Conservation (phyloP, 352 stramenopile genomes). For the Pythium rhizo-oryzae region DNA sequence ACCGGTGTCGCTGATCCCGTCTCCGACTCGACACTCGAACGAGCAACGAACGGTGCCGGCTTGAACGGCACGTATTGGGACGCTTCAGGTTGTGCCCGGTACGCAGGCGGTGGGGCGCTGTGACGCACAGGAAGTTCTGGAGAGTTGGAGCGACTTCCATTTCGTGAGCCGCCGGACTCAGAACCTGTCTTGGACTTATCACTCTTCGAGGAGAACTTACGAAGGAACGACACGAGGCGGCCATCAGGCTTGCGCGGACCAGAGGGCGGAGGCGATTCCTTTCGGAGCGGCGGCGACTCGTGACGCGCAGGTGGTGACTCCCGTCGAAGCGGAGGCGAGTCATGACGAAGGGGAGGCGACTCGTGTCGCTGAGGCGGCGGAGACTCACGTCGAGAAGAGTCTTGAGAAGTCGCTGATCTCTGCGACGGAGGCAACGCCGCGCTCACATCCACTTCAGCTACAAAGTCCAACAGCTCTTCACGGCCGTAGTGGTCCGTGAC, state of each 20-base stretch:
- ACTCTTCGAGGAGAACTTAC: conserved; percentile 29
- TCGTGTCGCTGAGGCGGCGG: background rate
- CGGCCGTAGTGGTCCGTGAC: conserved; percentile 33
- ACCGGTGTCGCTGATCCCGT: conserved; percentile 16
- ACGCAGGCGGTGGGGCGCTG: conserved; percentile 12
- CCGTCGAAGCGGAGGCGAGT: conserved; percentile 7
- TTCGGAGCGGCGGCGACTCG: background rate
- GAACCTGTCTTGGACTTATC: conserved; percentile 22
- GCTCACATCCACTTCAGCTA: conserved; percentile 20
- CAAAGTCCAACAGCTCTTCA: conserved; percentile 32
- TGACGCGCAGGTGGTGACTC: conserved; percentile 6
- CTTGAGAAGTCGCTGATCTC: background rate
- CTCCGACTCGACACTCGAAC: conserved; percentile 14
- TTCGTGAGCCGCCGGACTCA: conserved; percentile 11
- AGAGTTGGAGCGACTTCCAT: conserved; percentile 25
- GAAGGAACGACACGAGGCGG: conserved; percentile 23
- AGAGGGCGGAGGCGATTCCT: background rate
- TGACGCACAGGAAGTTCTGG: conserved; percentile 17
- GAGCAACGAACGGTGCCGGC: conserved; percentile 6
- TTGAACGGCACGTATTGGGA: background rate
- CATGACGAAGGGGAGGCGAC: conserved; percentile 1
- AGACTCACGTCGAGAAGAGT: background rate
- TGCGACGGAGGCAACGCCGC: background rate
- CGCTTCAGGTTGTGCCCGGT: background rate
- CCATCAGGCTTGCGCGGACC: conserved; percentile 15